Evolutionary conservation across 2,329 filamentous ascomycete genomes (phyloP).

Genomic region (Pseudofabraea citricarpa): DNA sequence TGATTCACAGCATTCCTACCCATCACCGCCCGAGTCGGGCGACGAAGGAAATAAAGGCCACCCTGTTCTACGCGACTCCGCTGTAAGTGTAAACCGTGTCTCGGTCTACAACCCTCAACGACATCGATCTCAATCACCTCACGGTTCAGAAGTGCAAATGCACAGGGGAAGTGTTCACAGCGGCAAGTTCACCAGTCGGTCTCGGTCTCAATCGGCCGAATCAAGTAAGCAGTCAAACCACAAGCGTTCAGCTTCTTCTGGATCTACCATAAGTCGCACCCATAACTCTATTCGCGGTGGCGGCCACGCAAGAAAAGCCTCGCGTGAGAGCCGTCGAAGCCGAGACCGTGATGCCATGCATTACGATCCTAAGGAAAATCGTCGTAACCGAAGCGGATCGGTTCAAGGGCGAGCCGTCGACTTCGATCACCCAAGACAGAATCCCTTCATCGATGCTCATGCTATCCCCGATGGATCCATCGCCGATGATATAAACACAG

Average conservation of each 20-base stretch:
- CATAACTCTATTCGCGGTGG: not conserved
- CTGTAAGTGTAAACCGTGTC: constrained; percentile 6
- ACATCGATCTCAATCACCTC: constrained; percentile 10
- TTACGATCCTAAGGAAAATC: constrained; percentile 12
- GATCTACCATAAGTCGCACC: not conserved
- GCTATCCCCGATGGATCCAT: not conserved
- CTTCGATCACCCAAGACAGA: constrained; percentile 14
- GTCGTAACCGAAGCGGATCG: constrained; percentile 12
- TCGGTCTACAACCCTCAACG: constrained; percentile 8
- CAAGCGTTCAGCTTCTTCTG: not conserved
- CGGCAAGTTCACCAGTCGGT: not conserved
- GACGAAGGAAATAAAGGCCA: not conserved
- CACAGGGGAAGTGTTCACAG: too few relatives aligned
- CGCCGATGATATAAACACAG: not conserved
- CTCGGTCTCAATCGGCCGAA: not conserved
- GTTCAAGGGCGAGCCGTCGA: constrained; percentile 16
- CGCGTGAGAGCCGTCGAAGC: constrained; percentile 5
- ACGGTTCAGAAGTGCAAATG: too few relatives aligned
- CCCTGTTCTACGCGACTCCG: constrained; percentile 8
- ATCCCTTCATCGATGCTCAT: not conserved
- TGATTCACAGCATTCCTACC: too few relatives aligned
- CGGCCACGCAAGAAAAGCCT: not conserved
- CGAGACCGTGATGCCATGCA: constrained; percentile 15
- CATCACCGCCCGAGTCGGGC: not conserved
- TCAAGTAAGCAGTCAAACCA: not conserved